Base-by-base conservation (phyloP, 2,329 filamentous ascomycete species). In the Aureobasidium sp. region DNA sequence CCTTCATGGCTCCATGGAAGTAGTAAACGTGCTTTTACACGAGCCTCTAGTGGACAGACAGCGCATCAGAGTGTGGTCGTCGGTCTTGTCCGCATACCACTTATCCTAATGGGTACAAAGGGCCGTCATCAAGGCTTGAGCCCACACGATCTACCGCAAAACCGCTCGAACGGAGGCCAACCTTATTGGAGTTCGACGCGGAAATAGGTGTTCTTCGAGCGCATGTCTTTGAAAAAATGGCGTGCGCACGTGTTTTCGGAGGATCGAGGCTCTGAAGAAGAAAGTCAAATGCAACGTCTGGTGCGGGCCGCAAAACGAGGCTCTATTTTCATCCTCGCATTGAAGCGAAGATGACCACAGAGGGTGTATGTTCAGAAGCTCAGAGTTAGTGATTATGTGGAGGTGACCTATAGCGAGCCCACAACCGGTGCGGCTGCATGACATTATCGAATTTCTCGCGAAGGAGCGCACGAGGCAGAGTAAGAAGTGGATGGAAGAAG, bases 341-440 rank as follows among this genome's bases (percentile, higher is more conserved):
- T 11, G 57, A 27, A 42, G 45, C 36, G 44, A 50, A 32, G 6
- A 16, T 32, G 45, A 32, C 45, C 29, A 48, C 45, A 10, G 29
- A 32, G 29, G 16, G 13, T 48, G 45, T 48, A 16, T 5, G n/a
- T n/a, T 1, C n/a, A 27, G 16, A 30, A n/a, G 15, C 32, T 34
- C 9, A 9, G 36, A 9, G 8, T n/a, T 15, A 3, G 25, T 15
- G 44, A 16, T 41, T 30, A 57, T 25, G 36, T 36, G 41, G 15
- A 37, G 5, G 27, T 10, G n/a, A 21, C 29, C 41, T 16, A 45
- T 32, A 13, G 11, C 30, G 7, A 36, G 11, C 9, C 53, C 53
- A 57, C 53, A 37, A 47, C 39, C 45, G 53, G 41, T 37, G 53
- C 53, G 41, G 32, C 41, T 57, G 53, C 53, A 57, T 57, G 53